Base-by-base conservation (phyloP, 2,329 filamentous ascomycete species). In the Drechslera avenae region DNA sequence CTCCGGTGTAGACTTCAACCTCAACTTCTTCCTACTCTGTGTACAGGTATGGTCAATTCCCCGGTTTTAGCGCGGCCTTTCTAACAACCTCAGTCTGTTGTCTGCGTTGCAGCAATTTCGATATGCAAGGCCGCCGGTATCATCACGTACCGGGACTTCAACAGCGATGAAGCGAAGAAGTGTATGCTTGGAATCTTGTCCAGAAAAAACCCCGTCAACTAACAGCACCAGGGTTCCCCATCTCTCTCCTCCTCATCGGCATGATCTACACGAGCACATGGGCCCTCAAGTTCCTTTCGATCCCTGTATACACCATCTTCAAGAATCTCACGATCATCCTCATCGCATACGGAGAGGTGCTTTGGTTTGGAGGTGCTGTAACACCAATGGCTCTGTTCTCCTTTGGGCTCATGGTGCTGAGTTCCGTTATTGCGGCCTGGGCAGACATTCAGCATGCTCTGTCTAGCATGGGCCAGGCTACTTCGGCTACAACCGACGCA, bases 241-340 rank as follows among this genome's bases (percentile, higher is more conserved):
- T 99, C 68, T 96, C 94, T 50, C 81, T 97, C 47, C 89, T 97
- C 56, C 86, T 99, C 59, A 94, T 97, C 71, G 92, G 91, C 73
- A 99, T 97, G 94, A 97, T 99, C 76, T 99, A 97, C 78, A 97
- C 94, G 47, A 87, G 91, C 68, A 94, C 90, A 68, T 97, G 97
- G 80, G 91, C 94, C 16, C 86, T 99, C 37, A 91, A 97, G 77
- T 97, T 87, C 77, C 88, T 99, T 55, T 97, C 92, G 26, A 96
- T 99, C 48, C 94, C 94, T 18, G 94, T 99, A 19, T 99, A 99
- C 79, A 99, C 94, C 48, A 99, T 99, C 74, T 99, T 99, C 84
- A 99, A 99, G 84, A 99, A 99, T 79, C 77, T 99, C 80, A 97
- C 94, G 55, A 99, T 96, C 75, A 97, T 99, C 68, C 86, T 97